phyloP scores from a whole-genome alignment of 768 basidiomycete genomes.

The Amanita polypyramis region DNA sequence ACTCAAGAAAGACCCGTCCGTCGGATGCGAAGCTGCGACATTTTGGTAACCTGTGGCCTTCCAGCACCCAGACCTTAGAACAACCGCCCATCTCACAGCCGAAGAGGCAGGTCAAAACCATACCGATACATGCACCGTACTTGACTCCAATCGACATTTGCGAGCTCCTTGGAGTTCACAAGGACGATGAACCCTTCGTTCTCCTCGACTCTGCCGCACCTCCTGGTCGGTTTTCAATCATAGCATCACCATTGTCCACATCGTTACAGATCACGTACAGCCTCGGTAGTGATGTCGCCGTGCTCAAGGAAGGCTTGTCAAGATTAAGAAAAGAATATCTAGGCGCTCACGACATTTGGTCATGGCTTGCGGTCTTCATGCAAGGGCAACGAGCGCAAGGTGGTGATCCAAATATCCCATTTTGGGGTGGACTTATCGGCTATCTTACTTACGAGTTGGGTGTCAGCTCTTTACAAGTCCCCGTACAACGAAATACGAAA shows the following conservation, averaged over 20 bases:
- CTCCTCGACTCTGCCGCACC: constrained; percentile 68
- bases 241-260: constrained; percentile 46
- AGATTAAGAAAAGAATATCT: constrained; percentile 29
- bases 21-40: constrained; percentile 30
- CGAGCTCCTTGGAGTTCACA: constrained; percentile 48
- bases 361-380: constrained; percentile 70
- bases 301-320: constrained; percentile 27
- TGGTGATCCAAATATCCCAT: constrained; percentile 49
- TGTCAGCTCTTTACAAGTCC: constrained; percentile 40
- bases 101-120: constrained; percentile 19
- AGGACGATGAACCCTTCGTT: constrained; percentile 54
- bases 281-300: constrained; percentile 38
- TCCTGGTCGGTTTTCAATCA: constrained; percentile 66
- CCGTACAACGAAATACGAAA: constrained; percentile 19
- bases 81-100: constrained; percentile 14
- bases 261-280: constrained; percentile 51
- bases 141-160: constrained; percentile 38
- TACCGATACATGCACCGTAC: constrained; percentile 31
- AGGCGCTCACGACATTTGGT: constrained; percentile 51
- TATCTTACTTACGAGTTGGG: constrained; percentile 77
- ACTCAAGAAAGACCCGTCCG: constrained; percentile 24
- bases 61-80: constrained; percentile 19
- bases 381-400: constrained; percentile 31
- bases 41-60: constrained; percentile 54
- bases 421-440: constrained; percentile 80